phyloP scores from a whole-genome alignment of 345 rosid genomes.

The Populus simonii region DNA sequence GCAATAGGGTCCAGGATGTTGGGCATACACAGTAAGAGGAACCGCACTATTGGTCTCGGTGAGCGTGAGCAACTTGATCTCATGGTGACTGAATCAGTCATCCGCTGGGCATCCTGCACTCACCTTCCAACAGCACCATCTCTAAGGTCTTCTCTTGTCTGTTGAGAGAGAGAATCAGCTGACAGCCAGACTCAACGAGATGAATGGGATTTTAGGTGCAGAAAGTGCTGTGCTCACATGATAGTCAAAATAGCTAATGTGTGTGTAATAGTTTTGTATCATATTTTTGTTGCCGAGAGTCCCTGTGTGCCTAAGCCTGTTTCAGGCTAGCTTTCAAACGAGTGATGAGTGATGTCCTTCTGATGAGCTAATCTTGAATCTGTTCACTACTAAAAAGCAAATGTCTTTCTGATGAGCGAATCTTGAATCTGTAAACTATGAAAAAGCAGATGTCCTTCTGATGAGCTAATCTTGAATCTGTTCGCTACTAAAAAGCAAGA shows the following conservation, averaged over 20 bases:
- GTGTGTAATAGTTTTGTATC: background rate
- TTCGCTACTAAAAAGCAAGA: constrained; percentile 5
- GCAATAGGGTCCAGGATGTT: constrained; percentile 34
- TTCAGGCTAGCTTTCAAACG: background rate
- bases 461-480: background rate
- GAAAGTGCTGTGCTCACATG: background rate
- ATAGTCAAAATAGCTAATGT: background rate
- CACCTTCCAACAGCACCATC: constrained; percentile 49
- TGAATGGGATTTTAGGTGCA: background rate
- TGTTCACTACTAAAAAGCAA: constrained; percentile 4
- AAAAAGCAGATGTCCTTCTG: background rate
- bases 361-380: background rate
- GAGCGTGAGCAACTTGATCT: constrained; percentile 51
- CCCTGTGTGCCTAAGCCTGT: background rate
- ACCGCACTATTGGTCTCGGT: constrained; percentile 58
- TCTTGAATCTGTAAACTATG: constrained; percentile 7
- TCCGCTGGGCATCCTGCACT: constrained; percentile 69
- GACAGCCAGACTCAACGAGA: background rate
- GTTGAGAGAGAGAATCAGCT: constrained; percentile 25
- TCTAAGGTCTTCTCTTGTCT: constrained; percentile 55
- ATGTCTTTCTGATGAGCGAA: background rate
- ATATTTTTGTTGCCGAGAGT: background rate
- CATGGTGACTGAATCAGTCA: constrained; percentile 49
- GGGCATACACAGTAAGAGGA: constrained; percentile 49
- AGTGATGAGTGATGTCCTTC: constrained; percentile 8